Conservation (phyloP, 139 green algal species). For the Chlamydomonas eustigma region DNA sequence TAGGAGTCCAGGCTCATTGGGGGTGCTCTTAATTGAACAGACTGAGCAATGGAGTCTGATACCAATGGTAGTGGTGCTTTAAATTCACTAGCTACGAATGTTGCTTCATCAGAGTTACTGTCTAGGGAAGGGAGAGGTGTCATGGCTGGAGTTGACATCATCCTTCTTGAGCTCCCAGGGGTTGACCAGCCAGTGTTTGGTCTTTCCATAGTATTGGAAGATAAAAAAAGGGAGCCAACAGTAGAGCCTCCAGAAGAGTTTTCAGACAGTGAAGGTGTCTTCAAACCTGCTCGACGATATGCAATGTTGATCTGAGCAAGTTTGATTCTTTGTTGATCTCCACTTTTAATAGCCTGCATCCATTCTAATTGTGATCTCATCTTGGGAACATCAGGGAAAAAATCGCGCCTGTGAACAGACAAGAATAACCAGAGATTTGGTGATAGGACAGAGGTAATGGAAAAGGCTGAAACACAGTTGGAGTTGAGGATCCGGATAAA, state of each 20-base stretch:
- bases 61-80: background rate
- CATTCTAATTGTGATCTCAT: constrained; percentile 18
- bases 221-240: too few relatives aligned
- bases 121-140: background rate
- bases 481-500: background rate
- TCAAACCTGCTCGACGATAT: constrained; percentile 40
- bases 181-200: too few relatives aligned
- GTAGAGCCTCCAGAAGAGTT: too few relatives aligned
- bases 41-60: too few relatives aligned
- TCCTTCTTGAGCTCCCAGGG: too few relatives aligned
- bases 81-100: too few relatives aligned
- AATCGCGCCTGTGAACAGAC: constrained; percentile 7
- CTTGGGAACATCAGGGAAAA: constrained; percentile 8
- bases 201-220: too few relatives aligned
- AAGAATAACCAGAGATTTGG: too few relatives aligned
- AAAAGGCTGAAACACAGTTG: background rate
- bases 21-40: constrained; percentile 9
- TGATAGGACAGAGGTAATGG: background rate
- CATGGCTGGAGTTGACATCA: background rate
- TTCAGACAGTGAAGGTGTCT: background rate
- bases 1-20: constrained; percentile 68
- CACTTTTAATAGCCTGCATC: constrained; percentile 63
- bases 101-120: background rate
- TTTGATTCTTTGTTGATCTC: constrained; percentile 54
- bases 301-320: constrained; percentile 84